Evolutionary conservation across 345 rosid species (phyloP), one percentile per base, ranked within the genome.

Genomic region (Populus pruinosa): DNA sequence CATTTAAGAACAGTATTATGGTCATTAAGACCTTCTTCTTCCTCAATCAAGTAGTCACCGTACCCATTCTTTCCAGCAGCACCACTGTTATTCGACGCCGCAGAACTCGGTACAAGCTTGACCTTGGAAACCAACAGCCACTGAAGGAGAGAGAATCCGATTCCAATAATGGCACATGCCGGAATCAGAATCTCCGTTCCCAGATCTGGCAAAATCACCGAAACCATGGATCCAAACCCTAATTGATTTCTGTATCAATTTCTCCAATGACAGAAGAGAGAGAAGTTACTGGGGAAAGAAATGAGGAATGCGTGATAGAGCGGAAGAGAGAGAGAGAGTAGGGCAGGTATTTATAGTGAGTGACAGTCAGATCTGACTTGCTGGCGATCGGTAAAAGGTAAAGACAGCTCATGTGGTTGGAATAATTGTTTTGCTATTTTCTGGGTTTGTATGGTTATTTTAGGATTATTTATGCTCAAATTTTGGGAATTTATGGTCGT

Each of bases 1-100:
- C 98, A 93, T 72, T 89, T 95, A 70, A 85, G 80, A 66, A 92
- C 98, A 75, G 91, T 92, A 84, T 79, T 87, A 72, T 92, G 93
- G 79, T 93, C 98, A 77, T 93, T 91, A 53, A 95, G 81, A 16
- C 92, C 95, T 80, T 95, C 99, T 73, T 93, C 99, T 77, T 95
- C 99, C 76, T 93, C 99, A 67, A 95, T 95, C 21, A 95, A 90
- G 70, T 83, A 91, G 68, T 93, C 98, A 14, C 38, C 25, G 74
- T 86, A 81, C 0, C 91, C 97, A n/a, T 88, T 90, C 81, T 89
- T 91, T 16, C 43, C 47, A 21, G 75, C 50, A 27, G 38, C 78
- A 59, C 75, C 82, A 10, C 64, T n/a, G 14, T 23, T 59, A 23
- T 8, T 41, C 67, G 5, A 72, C 44, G 25, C 73, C n/a, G 8